These are phyloP conservation scores for Clitopilus hobsonii DNA, from an alignment of 768 basidiomycete genomes.

Conservation along the genomic window DNA sequence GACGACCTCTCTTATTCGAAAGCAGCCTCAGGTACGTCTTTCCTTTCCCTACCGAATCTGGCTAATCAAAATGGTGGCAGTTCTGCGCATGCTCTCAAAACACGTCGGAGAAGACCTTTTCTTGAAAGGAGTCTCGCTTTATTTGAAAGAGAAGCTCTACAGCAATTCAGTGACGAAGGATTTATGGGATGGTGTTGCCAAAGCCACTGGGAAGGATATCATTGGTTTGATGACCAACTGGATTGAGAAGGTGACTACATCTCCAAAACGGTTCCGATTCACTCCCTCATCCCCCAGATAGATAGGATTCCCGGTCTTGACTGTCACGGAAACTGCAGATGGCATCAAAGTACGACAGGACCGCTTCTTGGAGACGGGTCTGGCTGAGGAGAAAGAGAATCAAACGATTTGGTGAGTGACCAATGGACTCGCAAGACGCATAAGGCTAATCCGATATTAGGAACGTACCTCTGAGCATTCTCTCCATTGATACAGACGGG, in stretches of 20 bases:
- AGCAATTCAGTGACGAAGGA: constrained; percentile 82
- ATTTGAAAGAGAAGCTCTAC: constrained; percentile 86
- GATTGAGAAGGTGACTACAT: constrained; percentile 63
- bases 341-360: constrained; percentile 84
- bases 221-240: constrained; percentile 85
- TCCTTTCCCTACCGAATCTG: too few relatives aligned
- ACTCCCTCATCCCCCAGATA: constrained; percentile 4
- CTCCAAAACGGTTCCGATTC: not conserved
- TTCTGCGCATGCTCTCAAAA: constrained; percentile 88
- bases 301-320: constrained; percentile 86
- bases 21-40: constrained; percentile 60
- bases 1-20: constrained; percentile 86
- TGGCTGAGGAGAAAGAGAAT: constrained; percentile 75
- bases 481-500: constrained; percentile 56
- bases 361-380: constrained; percentile 86
- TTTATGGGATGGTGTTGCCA: constrained; percentile 81
- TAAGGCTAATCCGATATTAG: constrained; percentile 27
- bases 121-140: constrained; percentile 83
- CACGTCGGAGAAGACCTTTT: constrained; percentile 91
- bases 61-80: too few relatives aligned
- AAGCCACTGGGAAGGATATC: constrained; percentile 71
- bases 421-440: not conserved
- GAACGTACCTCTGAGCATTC: constrained; percentile 76
- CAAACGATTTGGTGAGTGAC: constrained; percentile 72
- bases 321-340: constrained; percentile 69